Conservation (phyloP, 192 early-diverging fungal species). For the Rhizoclosmatium sp. region DNA sequence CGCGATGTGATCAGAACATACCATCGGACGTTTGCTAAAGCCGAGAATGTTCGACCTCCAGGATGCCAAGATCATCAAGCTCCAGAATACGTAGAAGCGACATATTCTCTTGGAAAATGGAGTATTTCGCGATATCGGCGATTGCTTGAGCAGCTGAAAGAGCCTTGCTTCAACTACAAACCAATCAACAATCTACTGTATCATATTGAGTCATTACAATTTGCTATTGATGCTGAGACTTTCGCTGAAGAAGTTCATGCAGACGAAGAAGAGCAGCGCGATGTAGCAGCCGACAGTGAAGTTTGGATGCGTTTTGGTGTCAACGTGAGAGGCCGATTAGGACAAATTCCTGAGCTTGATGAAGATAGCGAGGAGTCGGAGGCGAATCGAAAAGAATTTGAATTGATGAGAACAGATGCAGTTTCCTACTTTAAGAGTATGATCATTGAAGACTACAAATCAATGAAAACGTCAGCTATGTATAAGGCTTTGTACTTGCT, state of each 20-base stretch:
- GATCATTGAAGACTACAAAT: slow-evolving; percentile 17
- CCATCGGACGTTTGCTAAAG: background rate
- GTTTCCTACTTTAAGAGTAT: slow-evolving; percentile 22
- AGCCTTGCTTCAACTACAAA: slow-evolving; percentile 16
- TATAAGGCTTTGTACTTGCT: slow-evolving; percentile 23
- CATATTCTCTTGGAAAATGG: slow-evolving; percentile 48
- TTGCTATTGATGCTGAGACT: slow-evolving; percentile 32
- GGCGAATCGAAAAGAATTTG: slow-evolving; percentile 25
- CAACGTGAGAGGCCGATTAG: slow-evolving; percentile 6
- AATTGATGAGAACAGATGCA: slow-evolving; percentile 28
- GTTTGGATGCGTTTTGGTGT: slow-evolving; percentile 46
- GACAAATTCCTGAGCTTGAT: slow-evolving; percentile 23
- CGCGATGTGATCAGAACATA: slow-evolving; percentile 28
- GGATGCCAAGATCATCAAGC: background rate
- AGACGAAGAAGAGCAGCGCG: slow-evolving; percentile 9
- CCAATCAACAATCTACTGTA: slow-evolving; percentile 30
- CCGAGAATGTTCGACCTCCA: background rate
- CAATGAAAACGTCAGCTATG: slow-evolving; percentile 13
- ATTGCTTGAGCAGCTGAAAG: slow-evolving; percentile 34
- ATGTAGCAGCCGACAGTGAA: slow-evolving; percentile 38
- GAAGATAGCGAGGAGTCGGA: slow-evolving; percentile 18
- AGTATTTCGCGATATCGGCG: slow-evolving; percentile 40
- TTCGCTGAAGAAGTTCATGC: slow-evolving; percentile 33
- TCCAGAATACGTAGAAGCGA: slow-evolving; percentile 35
- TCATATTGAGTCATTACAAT: slow-evolving; percentile 37